Evolutionary conservation across 331 rosid species (phyloP), one percentile per base, ranked within the genome.

Genomic region (Telfairia occidentalis): DNA sequence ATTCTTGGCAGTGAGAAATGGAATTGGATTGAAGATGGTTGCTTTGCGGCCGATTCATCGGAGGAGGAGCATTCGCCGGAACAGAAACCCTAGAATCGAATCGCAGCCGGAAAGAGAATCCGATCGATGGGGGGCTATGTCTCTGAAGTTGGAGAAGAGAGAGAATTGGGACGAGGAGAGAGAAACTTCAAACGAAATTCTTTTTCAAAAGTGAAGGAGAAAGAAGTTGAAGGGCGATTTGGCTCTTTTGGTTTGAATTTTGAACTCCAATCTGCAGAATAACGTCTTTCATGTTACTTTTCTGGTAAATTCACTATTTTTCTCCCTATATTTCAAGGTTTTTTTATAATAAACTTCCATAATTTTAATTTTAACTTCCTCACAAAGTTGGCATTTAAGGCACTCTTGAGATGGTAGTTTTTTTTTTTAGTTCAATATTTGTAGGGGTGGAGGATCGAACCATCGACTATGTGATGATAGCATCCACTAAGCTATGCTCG

Each of bases 11-110:
- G 40, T 69, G 34, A 43, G 57, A 43, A 69, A 23, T 24, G 38
- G 74, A 45, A 16, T 42, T 42, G 38, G 57, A 43, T 24, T 42
- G 74, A 23, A 42, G 73, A 40, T 40, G 52, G 35, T 67, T 67
- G 19, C 1, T 29, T 42, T 60, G 69, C 42, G 24, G 35, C 2
- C 53, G 53, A 67, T 67, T 67, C 74, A 69, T 69, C 34, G 57
- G 74, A 69, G 37, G 1, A 24, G 10, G 13, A 69, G 54, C 74
- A 43, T 69, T 45, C 55, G 12, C 74, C 74, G 34, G 73, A 40
- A 40, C 57, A 69, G 55, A 69, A 69, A 69, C 74, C 74, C 74
- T 69, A 69, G 55, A 69, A 69, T 42, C 15, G 19, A 48, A 48
- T 12, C 19, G 23, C 35, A 43, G 26, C 24, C 15, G 55, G 24